A percentile compares a stretch with the other conserved stretches of the same genome.
phyloP scores from a whole-genome alignment of 495 filamentous ascomycete species.

The Penicillium ucsense region DNA sequence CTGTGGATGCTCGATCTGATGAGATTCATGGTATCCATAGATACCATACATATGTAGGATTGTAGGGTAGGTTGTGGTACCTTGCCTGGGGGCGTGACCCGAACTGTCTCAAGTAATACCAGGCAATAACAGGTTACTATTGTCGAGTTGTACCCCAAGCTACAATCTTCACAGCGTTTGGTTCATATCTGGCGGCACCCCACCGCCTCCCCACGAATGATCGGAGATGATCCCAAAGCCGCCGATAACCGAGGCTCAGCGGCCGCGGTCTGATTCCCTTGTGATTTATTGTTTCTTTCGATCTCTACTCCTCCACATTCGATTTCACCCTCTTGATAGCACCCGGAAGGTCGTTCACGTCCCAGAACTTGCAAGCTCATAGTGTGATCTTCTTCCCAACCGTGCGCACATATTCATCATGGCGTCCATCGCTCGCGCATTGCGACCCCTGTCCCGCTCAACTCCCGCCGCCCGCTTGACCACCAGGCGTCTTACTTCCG shows the following conservation, averaged over 20 bases:
- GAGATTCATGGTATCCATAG: no score
- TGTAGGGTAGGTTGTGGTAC: no score
- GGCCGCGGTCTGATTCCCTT: slow-evolving; percentile 8
- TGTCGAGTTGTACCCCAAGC: no score
- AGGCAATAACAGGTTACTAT: no score
- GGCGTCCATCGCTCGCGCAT: slow-evolving; percentile 57
- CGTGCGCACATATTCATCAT: slow-evolving; percentile 25
- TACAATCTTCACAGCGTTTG: no score
- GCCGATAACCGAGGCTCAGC: slow-evolving; percentile 32
- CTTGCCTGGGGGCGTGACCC: no score
- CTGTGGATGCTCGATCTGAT: no score
- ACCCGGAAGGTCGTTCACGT: no score
- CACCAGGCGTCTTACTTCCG: slow-evolving; percentile 29
- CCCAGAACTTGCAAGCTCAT: no score
- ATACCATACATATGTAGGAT: no score
- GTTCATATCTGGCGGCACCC: neutral
- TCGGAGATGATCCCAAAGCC: slow-evolving; percentile 8
- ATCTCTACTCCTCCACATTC: slow-evolving; percentile 2
- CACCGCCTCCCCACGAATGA: slow-evolving; percentile 10
- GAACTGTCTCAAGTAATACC: no score
- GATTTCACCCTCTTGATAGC: slow-evolving; percentile 1
- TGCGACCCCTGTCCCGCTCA: slow-evolving; percentile 60
- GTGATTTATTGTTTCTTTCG: slow-evolving; percentile 17
- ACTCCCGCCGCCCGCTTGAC: slow-evolving; percentile 35
- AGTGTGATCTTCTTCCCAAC: no score